A percentile compares a stretch with the other conserved stretches of the same genome.
Evolutionary conservation across 2,329 filamentous ascomycete genomes (phyloP).

Genomic region (Penicillium sp.): DNA sequence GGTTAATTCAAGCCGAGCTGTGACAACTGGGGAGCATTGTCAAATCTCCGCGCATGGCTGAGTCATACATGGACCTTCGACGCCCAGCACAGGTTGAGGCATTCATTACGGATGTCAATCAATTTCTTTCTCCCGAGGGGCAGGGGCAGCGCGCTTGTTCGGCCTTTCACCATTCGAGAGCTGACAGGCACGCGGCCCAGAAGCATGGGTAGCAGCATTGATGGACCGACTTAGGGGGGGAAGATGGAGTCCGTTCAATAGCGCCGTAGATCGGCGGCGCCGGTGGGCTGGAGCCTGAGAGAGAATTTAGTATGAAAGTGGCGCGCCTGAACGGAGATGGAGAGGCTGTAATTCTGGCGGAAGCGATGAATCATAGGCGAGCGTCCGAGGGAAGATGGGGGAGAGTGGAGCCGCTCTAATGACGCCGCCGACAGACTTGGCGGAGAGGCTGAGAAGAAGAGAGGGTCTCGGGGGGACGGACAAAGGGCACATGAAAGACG

Average conservation of each 20-base stretch:
- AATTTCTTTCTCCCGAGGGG: too few relatives aligned
- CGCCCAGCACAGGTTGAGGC: too few relatives aligned
- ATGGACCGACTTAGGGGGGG: too few relatives aligned
- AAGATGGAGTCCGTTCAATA: conserved; percentile 12
- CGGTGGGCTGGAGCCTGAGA: background rate
- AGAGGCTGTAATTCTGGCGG: background rate
- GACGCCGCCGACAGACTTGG: background rate
- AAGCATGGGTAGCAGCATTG: conserved; percentile 6
- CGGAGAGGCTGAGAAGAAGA: background rate
- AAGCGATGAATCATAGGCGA: background rate
- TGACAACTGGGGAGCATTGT: too few relatives aligned
- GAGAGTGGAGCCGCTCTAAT: background rate
- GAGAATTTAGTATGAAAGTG: conserved; percentile 14
- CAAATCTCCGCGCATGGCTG: too few relatives aligned
- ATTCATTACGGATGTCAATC: too few relatives aligned
- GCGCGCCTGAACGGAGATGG: background rate
- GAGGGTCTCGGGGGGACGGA: background rate
- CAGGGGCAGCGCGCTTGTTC: conserved; percentile 1
- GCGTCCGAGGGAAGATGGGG: background rate
- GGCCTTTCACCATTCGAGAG: background rate
- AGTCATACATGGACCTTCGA: too few relatives aligned
- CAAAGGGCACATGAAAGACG: background rate
- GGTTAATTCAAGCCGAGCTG: too few relatives aligned
- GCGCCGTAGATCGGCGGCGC: conserved; percentile 19
- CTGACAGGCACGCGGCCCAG: conserved; percentile 19